Percentiles rank a stretch among this genome's conserved stretches.
These are phyloP conservation scores for Chenopodium album DNA, from an alignment of 148 eudicot species.

Conservation along the genomic window DNA sequence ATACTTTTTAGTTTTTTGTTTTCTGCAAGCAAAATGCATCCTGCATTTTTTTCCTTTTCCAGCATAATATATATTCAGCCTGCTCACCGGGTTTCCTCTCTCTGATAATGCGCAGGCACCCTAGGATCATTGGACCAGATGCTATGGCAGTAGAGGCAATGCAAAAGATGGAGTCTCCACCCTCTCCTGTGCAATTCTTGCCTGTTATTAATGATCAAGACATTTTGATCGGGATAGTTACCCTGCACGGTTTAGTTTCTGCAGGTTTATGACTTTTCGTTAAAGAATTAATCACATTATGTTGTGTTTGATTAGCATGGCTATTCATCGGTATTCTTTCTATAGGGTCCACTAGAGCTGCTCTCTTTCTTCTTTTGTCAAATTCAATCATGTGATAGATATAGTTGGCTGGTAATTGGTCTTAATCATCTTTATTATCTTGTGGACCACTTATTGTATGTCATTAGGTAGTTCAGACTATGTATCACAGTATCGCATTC, in stretches of 20 bases:
- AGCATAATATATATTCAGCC: background rate
- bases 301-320: background rate
- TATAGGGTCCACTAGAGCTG: background rate
- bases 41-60: background rate
- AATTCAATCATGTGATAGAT: conserved; percentile 8
- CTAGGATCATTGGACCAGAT: conserved; percentile 76
- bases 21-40: background rate
- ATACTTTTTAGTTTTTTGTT: background rate
- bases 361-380: conserved; percentile 1
- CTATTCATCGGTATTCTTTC: conserved; percentile 22
- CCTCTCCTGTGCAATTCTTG: conserved; percentile 94
- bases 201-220: conserved; percentile 62
- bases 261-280: conserved; percentile 49
- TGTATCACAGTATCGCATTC: conserved; percentile 12
- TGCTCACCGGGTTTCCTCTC: background rate
- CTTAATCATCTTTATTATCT: background rate
- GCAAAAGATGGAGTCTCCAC: conserved; percentile 94
- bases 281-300: background rate
- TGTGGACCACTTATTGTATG: background rate
- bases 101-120: conserved; percentile 48
- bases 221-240: conserved; percentile 74
- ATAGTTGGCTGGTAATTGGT: background rate
- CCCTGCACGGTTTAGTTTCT: conserved; percentile 87
- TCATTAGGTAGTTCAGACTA: background rate
- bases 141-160: conserved; percentile 97